Conservation (phyloP, 495 filamentous ascomycete species). For the Rostrohypoxylon terebratum region DNA sequence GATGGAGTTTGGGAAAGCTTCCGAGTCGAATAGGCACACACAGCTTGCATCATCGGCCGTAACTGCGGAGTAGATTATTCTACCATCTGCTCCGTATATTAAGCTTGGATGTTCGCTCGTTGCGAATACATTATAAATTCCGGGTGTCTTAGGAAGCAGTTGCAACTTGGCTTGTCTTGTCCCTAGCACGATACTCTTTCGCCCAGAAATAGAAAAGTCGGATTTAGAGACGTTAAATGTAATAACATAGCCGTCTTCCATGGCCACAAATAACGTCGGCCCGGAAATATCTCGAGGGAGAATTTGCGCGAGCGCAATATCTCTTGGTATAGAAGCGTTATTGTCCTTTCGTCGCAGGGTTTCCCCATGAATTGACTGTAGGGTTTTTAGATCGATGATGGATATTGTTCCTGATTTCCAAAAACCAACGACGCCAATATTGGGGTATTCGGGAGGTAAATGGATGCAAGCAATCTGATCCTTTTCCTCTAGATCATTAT, state of each 20-base stretch:
- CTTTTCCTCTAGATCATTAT: constrained; percentile 69
- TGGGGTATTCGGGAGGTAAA: constrained; percentile 53
- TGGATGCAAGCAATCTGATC: constrained; percentile 89
- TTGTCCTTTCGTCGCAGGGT: constrained; percentile 67
- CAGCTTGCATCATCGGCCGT: constrained; percentile 87
- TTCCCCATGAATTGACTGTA: constrained; percentile 65
- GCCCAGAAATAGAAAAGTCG: constrained; percentile 70
- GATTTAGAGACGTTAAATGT: constrained; percentile 78
- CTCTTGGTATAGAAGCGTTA: constrained; percentile 80
- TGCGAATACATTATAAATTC: constrained; percentile 85
- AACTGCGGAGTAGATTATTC: constrained; percentile 94
- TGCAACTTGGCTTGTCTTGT: constrained; percentile 86
- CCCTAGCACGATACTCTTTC: constrained; percentile 86
- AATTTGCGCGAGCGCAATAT: constrained; percentile 80
- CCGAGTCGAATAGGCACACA: constrained; percentile 83
- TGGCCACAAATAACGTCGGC: constrained; percentile 88
- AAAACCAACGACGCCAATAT: constrained; percentile 81
- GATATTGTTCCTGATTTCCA: constrained; percentile 82
- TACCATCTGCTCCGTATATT: constrained; percentile 88
- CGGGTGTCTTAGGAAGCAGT: constrained; percentile 71
- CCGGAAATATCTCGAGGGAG: constrained; percentile 62
- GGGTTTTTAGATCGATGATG: constrained; percentile 70
- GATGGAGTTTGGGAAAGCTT: constrained; percentile 83
- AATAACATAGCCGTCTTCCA: constrained; percentile 92
- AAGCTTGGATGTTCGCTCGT: constrained; percentile 93